phyloP scores from a whole-genome alignment of 2,329 filamentous ascomycete species.

The Aspergillus caelatus region DNA sequence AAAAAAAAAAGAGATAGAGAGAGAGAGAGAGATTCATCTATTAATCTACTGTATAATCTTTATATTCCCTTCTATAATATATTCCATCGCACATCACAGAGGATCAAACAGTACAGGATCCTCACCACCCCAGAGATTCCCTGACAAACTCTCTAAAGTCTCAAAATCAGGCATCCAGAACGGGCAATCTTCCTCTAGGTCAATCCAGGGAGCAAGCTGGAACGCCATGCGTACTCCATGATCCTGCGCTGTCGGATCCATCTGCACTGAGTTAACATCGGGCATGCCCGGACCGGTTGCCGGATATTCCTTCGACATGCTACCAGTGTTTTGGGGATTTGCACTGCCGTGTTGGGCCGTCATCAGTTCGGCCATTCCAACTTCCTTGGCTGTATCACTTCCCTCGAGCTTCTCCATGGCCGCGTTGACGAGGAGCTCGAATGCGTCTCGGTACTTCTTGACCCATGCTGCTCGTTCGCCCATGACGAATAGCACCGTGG shows the following conservation, averaged over 20 bases:
- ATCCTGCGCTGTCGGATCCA: slow-evolving; percentile 29
- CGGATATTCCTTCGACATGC: slow-evolving; percentile 18
- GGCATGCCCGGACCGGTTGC: slow-evolving; percentile 10
- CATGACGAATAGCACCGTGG: slow-evolving; percentile 54
- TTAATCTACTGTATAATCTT: neutral
- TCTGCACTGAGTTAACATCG: slow-evolving; percentile 11
- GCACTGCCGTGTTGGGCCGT: slow-evolving; percentile 36
- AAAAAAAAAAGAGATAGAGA: no score
- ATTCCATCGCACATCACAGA: slow-evolving; percentile 17
- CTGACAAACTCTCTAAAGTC: slow-evolving; percentile 35
- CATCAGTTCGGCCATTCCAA: slow-evolving; percentile 45
- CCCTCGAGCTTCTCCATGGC: slow-evolving; percentile 51
- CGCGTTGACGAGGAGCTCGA: slow-evolving; percentile 51
- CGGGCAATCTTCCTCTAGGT: slow-evolving; percentile 37
- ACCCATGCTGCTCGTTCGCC: slow-evolving; percentile 53
- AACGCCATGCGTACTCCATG: slow-evolving; percentile 43
- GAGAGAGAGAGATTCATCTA: neutral
- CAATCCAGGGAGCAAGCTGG: slow-evolving; percentile 45
- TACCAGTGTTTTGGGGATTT: slow-evolving; percentile 15
- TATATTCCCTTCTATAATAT: neutral
- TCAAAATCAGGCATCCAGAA: slow-evolving; percentile 47
- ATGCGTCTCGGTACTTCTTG: slow-evolving; percentile 52
- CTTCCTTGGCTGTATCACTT: slow-evolving; percentile 35
- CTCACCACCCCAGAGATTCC: slow-evolving; percentile 32
- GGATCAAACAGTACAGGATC: slow-evolving; percentile 34